Percentiles rank a stretch among this genome's conserved stretches.
These are phyloP conservation scores for Phytopythium delawarense DNA, from an alignment of 352 stramenopile species.

Conservation along the genomic window DNA sequence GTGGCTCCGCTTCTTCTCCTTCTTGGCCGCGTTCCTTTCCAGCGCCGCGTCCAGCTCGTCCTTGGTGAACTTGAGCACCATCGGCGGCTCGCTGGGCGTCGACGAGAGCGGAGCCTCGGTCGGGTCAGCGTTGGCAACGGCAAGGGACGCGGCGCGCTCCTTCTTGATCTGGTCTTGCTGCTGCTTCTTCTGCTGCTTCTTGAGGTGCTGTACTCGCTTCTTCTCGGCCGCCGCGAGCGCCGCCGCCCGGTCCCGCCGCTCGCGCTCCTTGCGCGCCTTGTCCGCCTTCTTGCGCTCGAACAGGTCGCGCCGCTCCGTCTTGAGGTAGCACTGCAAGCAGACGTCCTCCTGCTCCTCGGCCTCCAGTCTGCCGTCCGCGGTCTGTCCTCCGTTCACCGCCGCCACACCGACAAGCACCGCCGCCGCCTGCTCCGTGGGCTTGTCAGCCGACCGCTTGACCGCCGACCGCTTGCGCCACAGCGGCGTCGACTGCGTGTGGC, in stretches of 20 bases:
- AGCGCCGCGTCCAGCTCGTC: conserved; percentile 32
- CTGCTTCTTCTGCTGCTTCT: conserved; percentile 60
- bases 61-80: conserved; percentile 31
- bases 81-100: not conserved
- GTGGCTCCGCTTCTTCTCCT: conserved; percentile 45
- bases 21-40: conserved; percentile 35
- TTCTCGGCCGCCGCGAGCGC: conserved; percentile 25
- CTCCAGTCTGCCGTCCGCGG: conserved; percentile 5
- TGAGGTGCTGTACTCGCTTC: conserved; percentile 39
- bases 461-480: conserved; percentile 53
- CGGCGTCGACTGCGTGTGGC: conserved; percentile 53
- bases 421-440: not conserved
- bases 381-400: conserved; percentile 5
- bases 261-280: conserved; percentile 26
- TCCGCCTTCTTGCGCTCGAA: conserved; percentile 54
- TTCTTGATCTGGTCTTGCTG: conserved; percentile 5
- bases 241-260: conserved; percentile 21
- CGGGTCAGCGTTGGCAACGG: not conserved
- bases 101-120: not conserved
- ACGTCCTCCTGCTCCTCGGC: conserved; percentile 35
- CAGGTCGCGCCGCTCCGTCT: conserved; percentile 58
- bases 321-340: conserved; percentile 69
- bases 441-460: not conserved
- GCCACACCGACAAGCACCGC: not conserved
- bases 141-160: not conserved